Base-by-base conservation (phyloP, 2,329 filamentous ascomycete genomes). In the Cryoendolithus antarcticus region DNA sequence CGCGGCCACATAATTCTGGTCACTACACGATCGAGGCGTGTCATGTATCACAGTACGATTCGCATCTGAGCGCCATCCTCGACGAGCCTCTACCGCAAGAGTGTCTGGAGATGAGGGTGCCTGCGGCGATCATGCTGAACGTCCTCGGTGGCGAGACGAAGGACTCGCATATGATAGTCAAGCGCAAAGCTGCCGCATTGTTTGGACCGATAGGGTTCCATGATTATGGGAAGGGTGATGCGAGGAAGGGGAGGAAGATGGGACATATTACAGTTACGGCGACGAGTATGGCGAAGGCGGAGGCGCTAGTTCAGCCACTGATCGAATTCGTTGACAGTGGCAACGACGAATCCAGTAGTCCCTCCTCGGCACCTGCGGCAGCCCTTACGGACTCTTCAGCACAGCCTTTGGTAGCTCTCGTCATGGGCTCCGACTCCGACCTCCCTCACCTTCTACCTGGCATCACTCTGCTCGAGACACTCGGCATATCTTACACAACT, bases 1-100 rank as follows among this genome's bases (percentile, higher is more conserved):
- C 84, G 9, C 72, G 85, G 30, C 74, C 76, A 37, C 88, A 95
- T 64, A 95, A 95, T 65, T 93, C 85, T 0, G 91, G 91, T 1
- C 91, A 96, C 62, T 89, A 88, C 63, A 93, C 84, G 2, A 96
- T 96, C 48, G 89, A 98, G 65, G 84, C 85, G 3, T 85, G 91
- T 35, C 78, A 80, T 0, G 75, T 89, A 44, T 94, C 86, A 1
- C 91, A 98, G 62, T 98, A 85, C 62, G 86, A 91, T 58, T 82
- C 86, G 2, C 88, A 98, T 57, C 74, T 96, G 7, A 76, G 80
- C 43, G 78, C 89, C 2, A 89, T 98, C 45, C 73, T 94, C 30
- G 75, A 77, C 52, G 62, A 78, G 5, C 75, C 84, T 2, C 67
- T 74, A 38, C 57, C 61, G 9, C 54, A 63, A 36, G 49, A 60